Evolutionary conservation across 768 basidiomycete genomes (phyloP), one percentile per base, ranked within the genome.

Genomic region (Xanthoconium stramineum): DNA sequence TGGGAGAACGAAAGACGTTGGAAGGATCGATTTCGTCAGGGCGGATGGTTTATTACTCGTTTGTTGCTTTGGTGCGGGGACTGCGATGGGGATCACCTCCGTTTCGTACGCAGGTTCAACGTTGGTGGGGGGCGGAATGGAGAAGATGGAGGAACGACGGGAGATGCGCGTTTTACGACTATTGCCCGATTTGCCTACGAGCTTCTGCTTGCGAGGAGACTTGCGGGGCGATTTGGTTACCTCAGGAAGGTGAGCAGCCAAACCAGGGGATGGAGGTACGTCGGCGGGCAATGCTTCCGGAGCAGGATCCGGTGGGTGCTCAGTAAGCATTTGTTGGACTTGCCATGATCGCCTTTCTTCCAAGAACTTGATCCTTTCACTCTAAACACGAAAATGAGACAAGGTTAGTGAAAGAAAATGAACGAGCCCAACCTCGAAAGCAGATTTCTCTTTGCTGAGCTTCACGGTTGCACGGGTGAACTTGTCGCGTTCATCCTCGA

Each of bases 281-380:
- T 33, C 43, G 47, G 47, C 53, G 19, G 65, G 60, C 12, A 75
- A 76, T 32, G 9, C 42, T 45, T 66, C 66, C 47, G 61, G 50
- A 33, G 42, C 30, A 35, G 14, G 28, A 20, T 78, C 78, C 11
- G 80, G 79, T 19, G 82, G 80, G 4, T 81, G 71, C 45, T 86
- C 82, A 1, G 80, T 77, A 4, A 84, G 75, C 78, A 88, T 84
- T 66, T 74, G 74, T 46, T 86, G 78, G 1, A 83, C 80, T 54
- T 85, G 79, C 88, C 86, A 89, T n/a, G 78, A 73, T n/a, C 85
- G 80, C 64, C 82, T 87, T 67, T 91, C 89, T 59, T 90, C 86
- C 47, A 80, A 43, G 40, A 90, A 76, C 52, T 76, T 78, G 29
- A 83, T 65, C 20, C 82, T 79, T 64, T 89, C 85, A 11, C 79